These are phyloP conservation scores for Xylaria nigripes DNA, from an alignment of 495 filamentous ascomycete genomes.

Conservation along the genomic window DNA sequence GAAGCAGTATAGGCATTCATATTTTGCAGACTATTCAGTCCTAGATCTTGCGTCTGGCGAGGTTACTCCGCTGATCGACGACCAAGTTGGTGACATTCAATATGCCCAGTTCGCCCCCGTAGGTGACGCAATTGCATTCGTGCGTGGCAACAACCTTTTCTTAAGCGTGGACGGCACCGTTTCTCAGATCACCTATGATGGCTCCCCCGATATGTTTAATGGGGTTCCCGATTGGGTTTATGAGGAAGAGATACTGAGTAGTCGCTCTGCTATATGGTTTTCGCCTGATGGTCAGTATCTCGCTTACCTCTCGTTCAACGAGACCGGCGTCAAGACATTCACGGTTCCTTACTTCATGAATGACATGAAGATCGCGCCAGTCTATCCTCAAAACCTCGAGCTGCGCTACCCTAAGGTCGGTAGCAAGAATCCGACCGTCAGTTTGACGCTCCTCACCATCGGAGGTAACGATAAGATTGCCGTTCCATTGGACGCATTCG, in stretches of 20 bases:
- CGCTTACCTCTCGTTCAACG: constrained; percentile 50
- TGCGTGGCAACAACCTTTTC: constrained; percentile 49
- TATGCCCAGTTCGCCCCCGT: constrained; percentile 44
- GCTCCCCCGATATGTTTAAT: constrained; percentile 48
- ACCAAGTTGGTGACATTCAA: constrained; percentile 48
- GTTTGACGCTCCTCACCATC: constrained; percentile 40
- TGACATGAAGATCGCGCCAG: constrained; percentile 34
- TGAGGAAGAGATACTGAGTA: constrained; percentile 51
- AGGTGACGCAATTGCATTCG: constrained; percentile 46
- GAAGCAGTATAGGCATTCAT: constrained; percentile 51
- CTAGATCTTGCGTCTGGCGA: constrained; percentile 40
- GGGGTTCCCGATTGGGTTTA: constrained; percentile 57
- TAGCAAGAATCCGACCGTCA: constrained; percentile 47
- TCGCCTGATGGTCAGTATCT: constrained; percentile 50
- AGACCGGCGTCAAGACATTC: constrained; percentile 50
- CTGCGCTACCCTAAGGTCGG: constrained; percentile 52
- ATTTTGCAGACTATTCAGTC: constrained; percentile 49
- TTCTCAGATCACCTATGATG: constrained; percentile 46
- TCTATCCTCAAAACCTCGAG: constrained; percentile 44
- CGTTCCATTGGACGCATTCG: constrained; percentile 37
- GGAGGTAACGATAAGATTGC: constrained; percentile 22
- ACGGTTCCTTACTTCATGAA: constrained; percentile 52
- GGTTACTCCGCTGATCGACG: constrained; percentile 36
- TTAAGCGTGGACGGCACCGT: constrained; percentile 40
- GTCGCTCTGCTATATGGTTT: constrained; percentile 46